Evolutionary conservation across 345 rosid genomes (phyloP), one percentile per base, ranked within the genome.

Genomic region (Syzygium oleosum): DNA sequence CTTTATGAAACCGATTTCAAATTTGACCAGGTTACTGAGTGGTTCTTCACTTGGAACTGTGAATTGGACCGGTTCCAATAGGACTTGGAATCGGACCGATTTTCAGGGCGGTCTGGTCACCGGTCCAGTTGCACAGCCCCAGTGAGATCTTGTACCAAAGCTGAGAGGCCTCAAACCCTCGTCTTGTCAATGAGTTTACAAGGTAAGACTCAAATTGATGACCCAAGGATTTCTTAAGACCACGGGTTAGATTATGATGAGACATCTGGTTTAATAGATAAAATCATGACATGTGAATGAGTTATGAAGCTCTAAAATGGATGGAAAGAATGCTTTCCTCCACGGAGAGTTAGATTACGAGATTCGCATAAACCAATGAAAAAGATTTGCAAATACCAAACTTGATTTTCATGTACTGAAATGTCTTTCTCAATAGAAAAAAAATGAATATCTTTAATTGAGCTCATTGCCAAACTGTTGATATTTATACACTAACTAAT

Each of bases 231-330:
- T 58, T 58, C 2, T 4, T 25, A 22, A 58, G 63, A 4, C 0
- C 0, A 58, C 10, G 29, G 63, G 29, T 6, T 58, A 58, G 29
- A 58, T 13, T 23, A 25, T 58, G 14, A 58, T 58, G 29, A 58
- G 29, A 58, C 25, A 38, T 58, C 6, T 3, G 25, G 0, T 58
- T 58, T 4, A 58, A 58, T 25, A 25, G 63, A 58, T 25, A 58
- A 58, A 22, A 25, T 4, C n/a, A 58, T 25, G 63, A 58, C 12
- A 58, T 25, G 29, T 11, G 63, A n/a, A n/a, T n/a, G n/a, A n/a
- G n/a, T n/a, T n/a, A n/a, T n/a, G n/a, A 25, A 58, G 0, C 7
- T 0, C 63, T 58, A 25, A 25, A 1, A 58, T 0, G 29, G 29
- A 58, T 58, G 25, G 0, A n/a, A 58, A 58, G n/a, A 58, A 58